Conservation (phyloP, 140 eudicot genomes). For the Stevia rebaudiana region DNA sequence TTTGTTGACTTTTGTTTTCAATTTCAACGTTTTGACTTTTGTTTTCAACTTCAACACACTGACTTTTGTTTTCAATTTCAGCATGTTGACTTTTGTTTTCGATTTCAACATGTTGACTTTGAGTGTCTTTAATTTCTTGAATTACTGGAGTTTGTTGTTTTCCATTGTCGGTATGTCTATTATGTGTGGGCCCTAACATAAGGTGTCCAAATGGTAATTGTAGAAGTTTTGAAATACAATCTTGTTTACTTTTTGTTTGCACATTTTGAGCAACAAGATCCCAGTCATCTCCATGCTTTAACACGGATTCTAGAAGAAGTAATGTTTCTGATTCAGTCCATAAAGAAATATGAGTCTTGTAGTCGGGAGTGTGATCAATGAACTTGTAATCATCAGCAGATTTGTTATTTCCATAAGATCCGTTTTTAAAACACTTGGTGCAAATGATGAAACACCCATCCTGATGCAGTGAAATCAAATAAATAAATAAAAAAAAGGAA, state of each 20-base stretch:
- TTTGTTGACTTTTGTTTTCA: conserved; percentile 32
- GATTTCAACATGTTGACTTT: conserved; percentile 26
- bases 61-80: too few relatives aligned
- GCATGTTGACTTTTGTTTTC: conserved; percentile 34
- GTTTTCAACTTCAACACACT: conserved; percentile 32
- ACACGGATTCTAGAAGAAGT: conserved; percentile 78
- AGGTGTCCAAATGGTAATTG: conserved; percentile 92
- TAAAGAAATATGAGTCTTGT: conserved; percentile 22
- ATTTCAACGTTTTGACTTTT: conserved; percentile 19
- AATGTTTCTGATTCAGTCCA: conserved; percentile 94
- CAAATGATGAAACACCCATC: conserved; percentile 49
- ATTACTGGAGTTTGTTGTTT: conserved; percentile 34
- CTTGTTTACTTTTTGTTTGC: conserved; percentile 68
- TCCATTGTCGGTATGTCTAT: conserved; percentile 27
- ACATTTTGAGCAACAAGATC: conserved; percentile 80
- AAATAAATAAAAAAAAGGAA: not conserved
- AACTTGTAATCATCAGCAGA: conserved; percentile 60
- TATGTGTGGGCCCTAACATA: conserved; percentile 62
- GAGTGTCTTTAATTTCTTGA: conserved; percentile 29
- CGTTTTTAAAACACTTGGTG: conserved; percentile 64
- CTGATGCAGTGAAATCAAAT: conserved; percentile 32
- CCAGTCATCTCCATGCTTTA: conserved; percentile 94
- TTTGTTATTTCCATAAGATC: conserved; percentile 50
- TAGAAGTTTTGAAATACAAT: conserved; percentile 84
- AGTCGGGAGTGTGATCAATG: conserved; percentile 24